Evolutionary conservation across 2,329 filamentous ascomycete species (phyloP), one percentile per base, ranked within the genome.

Genomic region (Fusarium goolgardi): DNA sequence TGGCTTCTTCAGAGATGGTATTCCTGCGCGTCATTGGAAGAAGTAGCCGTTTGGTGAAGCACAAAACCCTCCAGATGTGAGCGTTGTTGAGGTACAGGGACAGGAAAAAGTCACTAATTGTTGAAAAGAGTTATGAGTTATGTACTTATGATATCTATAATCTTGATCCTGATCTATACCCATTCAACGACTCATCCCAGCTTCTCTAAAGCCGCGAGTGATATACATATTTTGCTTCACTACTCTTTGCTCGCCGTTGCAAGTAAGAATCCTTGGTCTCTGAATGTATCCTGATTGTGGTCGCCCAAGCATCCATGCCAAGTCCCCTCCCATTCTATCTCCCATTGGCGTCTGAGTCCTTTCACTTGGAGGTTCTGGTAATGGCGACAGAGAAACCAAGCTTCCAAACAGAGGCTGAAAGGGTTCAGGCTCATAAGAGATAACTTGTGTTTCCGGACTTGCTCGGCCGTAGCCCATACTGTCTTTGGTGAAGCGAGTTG

Each of bases 21-120:
- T 76, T 27, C 68, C 73, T 25, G 75, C 73, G 9, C 65, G 66
- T 5, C 54, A 69, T 10, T 76, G 75, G 75, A 75, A 66, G 46
- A 49, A 60, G 32, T 73, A 75, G 34, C 73, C 73, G 5, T 56
- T 65, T 11, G 71, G 15, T 23, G 47, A 65, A 45, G 29, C 40
- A 18, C 55, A 23, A 12, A 43, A 25, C 23, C 58, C 37, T 18
- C 37, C 51, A 7, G 21, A 15, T n/a, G 43, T 40, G 31, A 55
- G 47, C 18, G 32, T 57, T 8, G 35, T 56, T 5, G 39, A 70
- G 25, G 53, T 55, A 12, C n/a, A 61, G 21, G 46, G 34, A 4
- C 31, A 50, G n/a, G 45, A 15, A 23, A 68, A 70, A 15, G 47
- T 6, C 3, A 5, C 29, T 4, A 40, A 32, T n/a, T 13, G 7